phyloP scores from a whole-genome alignment of 257 asterid genomes.

The Capsicum rhomboideum region DNA sequence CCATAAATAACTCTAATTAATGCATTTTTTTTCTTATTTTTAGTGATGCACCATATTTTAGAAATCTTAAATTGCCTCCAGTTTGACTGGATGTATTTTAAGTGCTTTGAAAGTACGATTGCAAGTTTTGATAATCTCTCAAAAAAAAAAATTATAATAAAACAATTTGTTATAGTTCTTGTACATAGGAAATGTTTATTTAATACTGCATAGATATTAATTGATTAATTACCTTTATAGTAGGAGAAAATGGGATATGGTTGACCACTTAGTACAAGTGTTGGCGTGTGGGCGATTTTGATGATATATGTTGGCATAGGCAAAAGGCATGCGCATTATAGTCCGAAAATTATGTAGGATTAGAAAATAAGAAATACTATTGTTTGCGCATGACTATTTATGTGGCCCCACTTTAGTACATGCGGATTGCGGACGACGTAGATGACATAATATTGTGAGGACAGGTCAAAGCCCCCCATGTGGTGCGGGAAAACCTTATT shows the following conservation, averaged over 20 bases:
- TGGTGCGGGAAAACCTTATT: no score
- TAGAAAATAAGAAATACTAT: neutral
- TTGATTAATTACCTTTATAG: neutral
- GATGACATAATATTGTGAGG: neutral
- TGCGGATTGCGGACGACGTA: conserved; percentile 49
- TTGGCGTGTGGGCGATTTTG: conserved; percentile 1
- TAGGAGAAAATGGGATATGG: neutral
- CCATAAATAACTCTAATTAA: no score
- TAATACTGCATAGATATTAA: neutral
- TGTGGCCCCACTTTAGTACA: conserved; percentile 40
- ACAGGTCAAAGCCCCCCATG: neutral
- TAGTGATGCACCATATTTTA: no score
- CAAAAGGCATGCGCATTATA: conserved; percentile 46
- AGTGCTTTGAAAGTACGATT: neutral
- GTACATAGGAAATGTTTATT: neutral
- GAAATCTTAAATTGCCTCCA: no score
- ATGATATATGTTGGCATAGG: conserved; percentile 14
- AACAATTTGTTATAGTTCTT: neutral
- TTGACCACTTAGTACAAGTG: conserved; percentile 8
- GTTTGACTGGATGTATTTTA: no score
- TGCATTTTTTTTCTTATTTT: no score
- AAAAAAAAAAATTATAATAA: no score
- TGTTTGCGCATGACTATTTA: conserved; percentile 1
- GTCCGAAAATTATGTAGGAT: conserved; percentile 23
- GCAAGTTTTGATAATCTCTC: neutral